Evolutionary conservation across 805 yeast genomes (phyloP), one percentile per base, ranked within the genome.

Genomic region (Yarrowia keelungensis): DNA sequence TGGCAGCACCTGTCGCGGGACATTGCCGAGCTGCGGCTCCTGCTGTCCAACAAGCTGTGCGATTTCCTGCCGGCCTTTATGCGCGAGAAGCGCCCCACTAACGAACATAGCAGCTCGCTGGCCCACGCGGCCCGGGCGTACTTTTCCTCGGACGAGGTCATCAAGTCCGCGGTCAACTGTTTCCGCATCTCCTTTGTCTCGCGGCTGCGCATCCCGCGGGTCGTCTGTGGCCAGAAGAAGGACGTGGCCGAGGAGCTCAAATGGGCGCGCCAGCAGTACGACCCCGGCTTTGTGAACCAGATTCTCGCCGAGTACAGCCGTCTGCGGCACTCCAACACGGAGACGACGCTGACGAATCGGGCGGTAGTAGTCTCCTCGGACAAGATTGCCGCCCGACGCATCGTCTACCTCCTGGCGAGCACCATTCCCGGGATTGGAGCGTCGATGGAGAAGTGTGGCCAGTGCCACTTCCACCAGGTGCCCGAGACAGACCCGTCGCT

Each of bases 171-270:
- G 9, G 71, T 71, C 36, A 68, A 70, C 43, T 69, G 46, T 19
- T 71, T 73, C 69, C 70, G 66, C 61, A 54, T 56, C 36, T 51
- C 73, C 45, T 70, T 71, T 50, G 64, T 67, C 19, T 59, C 69
- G 4, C 70, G 70, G 15, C 70, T 73, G 19, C 70, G 70, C 15
- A 70, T 71, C 19, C 76, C 76, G 8, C 66, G 75, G 26, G 72
- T 74, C 26, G 50, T 74, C 36, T 74, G 75, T 41, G 75, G 76
- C 15, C 76, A 74, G 11, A 38, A 39, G n/a, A 39, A 62, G 46
- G 47, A 62, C 56, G 54, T 62, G 45, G 38, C 54, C 26, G 56
- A 38, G 39, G 67, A 67, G 69, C 58, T 39, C 61, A 67, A 49
- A 14, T 62, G 69, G 69, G 64, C 50, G 5, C 49, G 51, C 15